Percentiles rank a stretch among this genome's conserved stretches.
Evolutionary conservation across 2,329 filamentous ascomycete genomes (phyloP).

Genomic region (Lizonia empirigonia): DNA sequence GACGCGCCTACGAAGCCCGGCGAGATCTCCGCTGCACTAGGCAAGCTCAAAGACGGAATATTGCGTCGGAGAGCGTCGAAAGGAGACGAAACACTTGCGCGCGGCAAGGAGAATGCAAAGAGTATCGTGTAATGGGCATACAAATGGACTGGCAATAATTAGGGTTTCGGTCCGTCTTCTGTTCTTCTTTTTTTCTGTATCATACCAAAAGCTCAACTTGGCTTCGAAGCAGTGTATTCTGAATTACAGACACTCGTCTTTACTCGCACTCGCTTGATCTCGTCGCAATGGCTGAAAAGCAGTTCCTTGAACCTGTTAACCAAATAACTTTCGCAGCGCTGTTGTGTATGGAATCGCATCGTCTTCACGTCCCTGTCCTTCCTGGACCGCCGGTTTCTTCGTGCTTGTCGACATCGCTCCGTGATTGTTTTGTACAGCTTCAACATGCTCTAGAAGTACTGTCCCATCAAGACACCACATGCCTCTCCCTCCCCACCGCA

Average conservation of each 20-base stretch:
- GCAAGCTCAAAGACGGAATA: background rate
- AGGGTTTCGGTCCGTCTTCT: background rate
- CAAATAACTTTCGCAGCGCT: no score
- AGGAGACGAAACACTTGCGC: background rate
- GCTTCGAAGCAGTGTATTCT: background rate
- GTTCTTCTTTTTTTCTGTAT: constrained; percentile 5
- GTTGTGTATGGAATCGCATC: no score
- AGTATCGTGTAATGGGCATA: constrained; percentile 1
- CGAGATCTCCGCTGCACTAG: background rate
- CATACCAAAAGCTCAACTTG: constrained; percentile 3
- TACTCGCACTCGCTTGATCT: background rate
- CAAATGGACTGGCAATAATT: background rate
- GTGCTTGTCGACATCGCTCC: no score
- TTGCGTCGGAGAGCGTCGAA: background rate
- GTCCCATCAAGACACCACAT: no score
- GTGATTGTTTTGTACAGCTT: no score
- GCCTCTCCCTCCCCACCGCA: no score
- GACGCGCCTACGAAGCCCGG: background rate
- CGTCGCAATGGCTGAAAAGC: no score
- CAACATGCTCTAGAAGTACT: no score
- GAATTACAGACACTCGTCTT: background rate
- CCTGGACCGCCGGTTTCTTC: no score
- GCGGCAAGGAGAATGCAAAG: background rate
- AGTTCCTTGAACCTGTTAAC: no score
- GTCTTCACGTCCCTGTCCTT: no score